Conservation (phyloP, 2,329 filamentous ascomycete genomes). For the Aureobasidium leucospermi region DNA sequence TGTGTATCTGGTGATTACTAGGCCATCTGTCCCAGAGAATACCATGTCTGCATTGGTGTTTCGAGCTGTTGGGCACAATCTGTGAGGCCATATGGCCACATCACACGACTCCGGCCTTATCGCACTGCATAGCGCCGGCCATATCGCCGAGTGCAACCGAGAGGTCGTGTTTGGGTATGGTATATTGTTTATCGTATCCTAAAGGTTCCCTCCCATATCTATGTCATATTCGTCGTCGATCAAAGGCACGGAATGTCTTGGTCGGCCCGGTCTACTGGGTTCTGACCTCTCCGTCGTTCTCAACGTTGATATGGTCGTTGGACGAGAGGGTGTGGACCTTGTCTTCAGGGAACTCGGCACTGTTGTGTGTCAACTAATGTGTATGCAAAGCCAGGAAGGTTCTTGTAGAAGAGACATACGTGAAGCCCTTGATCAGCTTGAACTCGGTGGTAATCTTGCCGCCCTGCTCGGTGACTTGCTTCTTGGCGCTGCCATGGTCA, state of each 20-base stretch:
- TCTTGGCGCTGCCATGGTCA: conserved; percentile 58
- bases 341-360: conserved; percentile 45
- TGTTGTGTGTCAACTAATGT: conserved; percentile 29
- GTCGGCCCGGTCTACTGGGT: conserved; percentile 50
- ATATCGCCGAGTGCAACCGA: not conserved
- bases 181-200: not conserved
- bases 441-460: conserved; percentile 81
- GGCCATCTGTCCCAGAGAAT: not conserved
- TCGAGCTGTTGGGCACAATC: not conserved
- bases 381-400: not conserved
- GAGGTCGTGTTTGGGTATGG: not conserved
- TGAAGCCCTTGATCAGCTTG: conserved; percentile 83
- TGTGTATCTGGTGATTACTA: not conserved
- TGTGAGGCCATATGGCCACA: not conserved
- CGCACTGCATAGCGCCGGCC: not conserved
- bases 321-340: conserved; percentile 57
- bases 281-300: conserved; percentile 62
- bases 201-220: conserved; percentile 3
- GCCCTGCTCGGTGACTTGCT: conserved; percentile 65
- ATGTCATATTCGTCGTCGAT: not conserved
- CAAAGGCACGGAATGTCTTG: not conserved
- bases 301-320: conserved; percentile 70
- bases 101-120: not conserved
- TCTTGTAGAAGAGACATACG: conserved; percentile 49
- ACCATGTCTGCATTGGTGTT: not conserved